Evolutionary conservation across 768 basidiomycete genomes (phyloP).

Genomic region (Leucocoprinus birnbaumii): DNA sequence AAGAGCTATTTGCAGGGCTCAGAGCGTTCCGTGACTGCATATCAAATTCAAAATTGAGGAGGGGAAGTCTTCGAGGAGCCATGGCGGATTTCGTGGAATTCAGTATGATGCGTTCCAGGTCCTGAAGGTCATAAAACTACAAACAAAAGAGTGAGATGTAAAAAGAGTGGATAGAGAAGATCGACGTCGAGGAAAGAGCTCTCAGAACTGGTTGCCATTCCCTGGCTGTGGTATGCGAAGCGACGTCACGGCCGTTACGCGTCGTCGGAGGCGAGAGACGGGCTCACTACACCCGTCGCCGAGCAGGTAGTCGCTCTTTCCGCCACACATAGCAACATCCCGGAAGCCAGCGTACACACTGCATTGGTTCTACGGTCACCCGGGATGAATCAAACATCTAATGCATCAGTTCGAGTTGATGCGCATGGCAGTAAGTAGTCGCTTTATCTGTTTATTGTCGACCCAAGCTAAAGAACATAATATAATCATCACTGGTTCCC

Average conservation of each 20-base stretch:
- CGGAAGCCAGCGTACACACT: no score
- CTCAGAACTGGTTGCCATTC: background rate
- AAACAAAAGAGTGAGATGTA: background rate
- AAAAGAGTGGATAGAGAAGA: background rate
- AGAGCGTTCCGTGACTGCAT: conserved; percentile 11
- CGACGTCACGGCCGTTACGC: conserved; percentile 4
- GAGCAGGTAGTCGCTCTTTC: no score
- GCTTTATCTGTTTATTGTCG: no score
- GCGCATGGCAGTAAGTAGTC: no score
- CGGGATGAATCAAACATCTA: no score
- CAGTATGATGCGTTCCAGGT: background rate
- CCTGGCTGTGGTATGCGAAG: no score
- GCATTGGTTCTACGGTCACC: no score
- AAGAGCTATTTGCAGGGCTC: background rate
- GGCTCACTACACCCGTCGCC: no score
- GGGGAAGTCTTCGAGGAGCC: conserved; percentile 17
- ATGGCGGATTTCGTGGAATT: conserved; percentile 15
- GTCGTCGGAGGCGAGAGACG: background rate
- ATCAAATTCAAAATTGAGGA: conserved; percentile 19
- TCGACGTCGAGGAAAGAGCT: background rate
- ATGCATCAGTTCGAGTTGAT: no score
- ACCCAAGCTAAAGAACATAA: no score
- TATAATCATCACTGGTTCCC: no score
- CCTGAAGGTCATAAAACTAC: conserved; percentile 13
- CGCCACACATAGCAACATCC: no score